phyloP scores from a whole-genome alignment of 208 protist genomes.

The Trypanosoma cruzi region DNA sequence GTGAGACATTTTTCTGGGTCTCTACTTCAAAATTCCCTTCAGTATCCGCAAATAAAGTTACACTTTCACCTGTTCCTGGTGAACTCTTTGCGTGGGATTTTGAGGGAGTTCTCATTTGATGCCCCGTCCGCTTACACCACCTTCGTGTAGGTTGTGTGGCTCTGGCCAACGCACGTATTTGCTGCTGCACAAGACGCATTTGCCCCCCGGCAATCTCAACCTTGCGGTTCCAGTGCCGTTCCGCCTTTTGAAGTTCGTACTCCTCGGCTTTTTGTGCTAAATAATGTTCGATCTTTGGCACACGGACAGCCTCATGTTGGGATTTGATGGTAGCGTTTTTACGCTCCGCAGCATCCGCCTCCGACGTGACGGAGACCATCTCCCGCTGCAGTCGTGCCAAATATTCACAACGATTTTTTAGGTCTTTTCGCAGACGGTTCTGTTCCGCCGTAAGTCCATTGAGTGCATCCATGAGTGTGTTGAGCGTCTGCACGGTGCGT shows the following conservation, averaged over 20 bases:
- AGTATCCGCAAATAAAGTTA: slow-evolving; percentile 2
- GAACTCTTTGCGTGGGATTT: not conserved
- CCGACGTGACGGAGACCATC: slow-evolving; percentile 60
- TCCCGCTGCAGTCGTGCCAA: slow-evolving; percentile 64
- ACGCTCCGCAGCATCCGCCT: slow-evolving; percentile 64
- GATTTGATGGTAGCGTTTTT: slow-evolving; percentile 75
- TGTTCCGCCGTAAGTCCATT: slow-evolving; percentile 88
- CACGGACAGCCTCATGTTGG: slow-evolving; percentile 89
- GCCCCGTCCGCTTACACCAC: slow-evolving; percentile 8
- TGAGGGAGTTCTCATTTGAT: slow-evolving; percentile 2
- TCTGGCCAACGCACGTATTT: slow-evolving; percentile 38
- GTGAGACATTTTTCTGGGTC: not conserved
- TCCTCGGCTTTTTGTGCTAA: slow-evolving; percentile 94
- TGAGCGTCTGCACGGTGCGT: slow-evolving; percentile 93
- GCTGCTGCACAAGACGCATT: slow-evolving; percentile 61
- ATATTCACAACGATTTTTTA: slow-evolving; percentile 78
- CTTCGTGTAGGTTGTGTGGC: slow-evolving; percentile 26
- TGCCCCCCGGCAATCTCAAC: slow-evolving; percentile 92
- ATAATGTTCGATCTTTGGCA: slow-evolving; percentile 95
- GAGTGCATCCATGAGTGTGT: slow-evolving; percentile 86
- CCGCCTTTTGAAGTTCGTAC: slow-evolving; percentile 87
- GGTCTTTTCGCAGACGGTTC: slow-evolving; percentile 83
- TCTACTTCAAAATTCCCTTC: slow-evolving; percentile 12
- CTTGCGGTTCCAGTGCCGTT: slow-evolving; percentile 91
- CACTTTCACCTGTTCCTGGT: not conserved